Base-by-base conservation (phyloP, 768 basidiomycete genomes). In the Auriculariales sp. region DNA sequence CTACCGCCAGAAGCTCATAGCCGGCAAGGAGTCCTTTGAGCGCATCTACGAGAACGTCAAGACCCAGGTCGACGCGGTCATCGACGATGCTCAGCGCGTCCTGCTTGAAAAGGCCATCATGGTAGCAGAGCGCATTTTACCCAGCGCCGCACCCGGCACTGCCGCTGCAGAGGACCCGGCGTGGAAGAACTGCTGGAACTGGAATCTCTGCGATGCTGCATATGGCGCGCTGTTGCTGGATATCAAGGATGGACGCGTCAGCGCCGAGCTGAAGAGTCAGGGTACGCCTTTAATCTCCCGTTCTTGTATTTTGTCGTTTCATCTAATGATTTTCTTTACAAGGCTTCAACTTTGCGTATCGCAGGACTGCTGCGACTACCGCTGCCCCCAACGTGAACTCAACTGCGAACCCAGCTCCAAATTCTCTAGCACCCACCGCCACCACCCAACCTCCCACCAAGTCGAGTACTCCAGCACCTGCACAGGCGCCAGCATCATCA, bases 171-270 rank as follows among this genome's bases (percentile, higher is more conserved):
- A 99, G 62, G 92, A 97, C 57, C 80, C 83, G 3, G 81, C 88
- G 0, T 99, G 95, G 95, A 99, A 97, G 66, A 97, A 95, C 62
- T 91, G 89, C 62, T 97, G 94, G 94, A 91, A 95, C 62, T 95
- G 94, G 94, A 94, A 97, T 59, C 68, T 98, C 35, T 92, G 92
- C 55, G 95, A 99, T 57, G 94, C 94, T 4, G 87, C 91, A 2
- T 95, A 83, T 53, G 94, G 95, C 1, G 80, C 79, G 10, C 73
- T 99, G 29, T 69, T 95, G 1, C 68, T 99, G 39, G 91, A 95
- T 56, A 68, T 98, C 57, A 84, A 84, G 57, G 93, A 98, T 52
- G 92, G 94, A 5, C 72, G 93, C 46, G 78, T 99, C 42, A 92
- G 88, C 51, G 83, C 84, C 0, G 93, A 98, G 61, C 73, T 93